Evolutionary conservation across 2,329 filamentous ascomycete species (phyloP).

Genomic region (Pseudonectria buxi): DNA sequence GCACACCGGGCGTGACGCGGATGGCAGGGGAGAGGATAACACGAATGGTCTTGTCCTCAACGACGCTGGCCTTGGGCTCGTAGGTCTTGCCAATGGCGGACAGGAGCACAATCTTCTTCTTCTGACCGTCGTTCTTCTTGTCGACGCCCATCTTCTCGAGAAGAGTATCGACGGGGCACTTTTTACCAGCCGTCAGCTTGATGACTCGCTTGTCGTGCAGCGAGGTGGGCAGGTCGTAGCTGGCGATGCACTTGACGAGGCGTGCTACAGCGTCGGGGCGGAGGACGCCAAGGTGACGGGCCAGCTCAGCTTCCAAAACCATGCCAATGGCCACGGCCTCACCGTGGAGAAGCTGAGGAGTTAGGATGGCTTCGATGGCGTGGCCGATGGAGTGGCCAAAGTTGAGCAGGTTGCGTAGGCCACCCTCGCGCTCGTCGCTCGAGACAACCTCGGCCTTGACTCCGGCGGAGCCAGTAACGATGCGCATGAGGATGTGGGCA

Average conservation of each 20-base stretch:
- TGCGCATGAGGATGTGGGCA: constrained; percentile 61
- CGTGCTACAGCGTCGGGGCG: constrained; percentile 83
- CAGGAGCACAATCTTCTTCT: constrained; percentile 93
- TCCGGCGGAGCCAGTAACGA: constrained; percentile 83
- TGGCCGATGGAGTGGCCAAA: constrained; percentile 98
- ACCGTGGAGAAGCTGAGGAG: constrained; percentile 90
- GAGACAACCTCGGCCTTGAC: constrained; percentile 95
- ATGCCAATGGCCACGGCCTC: constrained; percentile 96
- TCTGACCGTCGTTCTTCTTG: constrained; percentile 94
- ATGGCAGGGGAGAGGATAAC: constrained; percentile 76
- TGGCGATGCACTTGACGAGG: constrained; percentile 87
- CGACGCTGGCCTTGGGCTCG: constrained; percentile 81
- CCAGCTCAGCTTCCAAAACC: constrained; percentile 94
- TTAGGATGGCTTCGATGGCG: constrained; percentile 90
- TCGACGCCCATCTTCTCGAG: constrained; percentile 94
- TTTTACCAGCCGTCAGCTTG: constrained; percentile 76
- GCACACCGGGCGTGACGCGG: constrained; percentile 65
- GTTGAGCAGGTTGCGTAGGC: constrained; percentile 88
- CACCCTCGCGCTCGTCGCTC: constrained; percentile 87
- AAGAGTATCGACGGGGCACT: constrained; percentile 78
- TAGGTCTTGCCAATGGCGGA: constrained; percentile 83
- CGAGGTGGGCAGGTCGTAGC: constrained; percentile 83
- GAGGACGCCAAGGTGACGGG: constrained; percentile 79
- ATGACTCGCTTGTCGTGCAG: constrained; percentile 76
- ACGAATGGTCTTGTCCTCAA: constrained; percentile 78